Percentiles rank a stretch among this genome's conserved stretches.
Conservation (phyloP, 805 yeast genomes). For the Saccharomyces jurei region DNA sequence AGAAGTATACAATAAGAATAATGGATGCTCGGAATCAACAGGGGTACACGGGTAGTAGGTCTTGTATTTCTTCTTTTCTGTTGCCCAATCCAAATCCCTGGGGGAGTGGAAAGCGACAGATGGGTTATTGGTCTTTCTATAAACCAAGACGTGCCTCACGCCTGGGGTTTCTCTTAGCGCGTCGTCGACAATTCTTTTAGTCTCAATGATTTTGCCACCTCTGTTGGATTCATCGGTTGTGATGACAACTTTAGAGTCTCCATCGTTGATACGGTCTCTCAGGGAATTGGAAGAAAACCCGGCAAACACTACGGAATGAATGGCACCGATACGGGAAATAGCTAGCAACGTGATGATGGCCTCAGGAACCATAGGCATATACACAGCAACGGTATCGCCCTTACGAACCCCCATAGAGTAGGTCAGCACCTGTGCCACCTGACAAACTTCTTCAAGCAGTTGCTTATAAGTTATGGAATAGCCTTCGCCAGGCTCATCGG, state of each 20-base stretch:
- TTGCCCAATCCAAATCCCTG: constrained; percentile 74
- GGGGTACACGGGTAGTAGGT: constrained; percentile 68
- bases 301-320: constrained; percentile 80
- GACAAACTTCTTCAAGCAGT: constrained; percentile 59
- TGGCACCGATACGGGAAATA: constrained; percentile 71
- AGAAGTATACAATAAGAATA: constrained; percentile 73
- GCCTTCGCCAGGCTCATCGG: constrained; percentile 61
- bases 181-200: constrained; percentile 76
- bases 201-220: constrained; percentile 75
- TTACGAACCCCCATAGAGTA: constrained; percentile 56
- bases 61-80: constrained; percentile 55
- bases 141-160: constrained; percentile 64
- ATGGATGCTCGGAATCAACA: constrained; percentile 72
- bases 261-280: constrained; percentile 65
- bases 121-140: constrained; percentile 60
- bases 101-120: constrained; percentile 37
- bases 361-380: constrained; percentile 80
- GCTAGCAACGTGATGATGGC: constrained; percentile 72
- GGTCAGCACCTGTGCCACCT: constrained; percentile 61
- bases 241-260: constrained; percentile 61
- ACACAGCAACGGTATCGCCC: constrained; percentile 82
- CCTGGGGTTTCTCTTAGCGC: constrained; percentile 60
- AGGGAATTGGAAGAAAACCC: constrained; percentile 72
- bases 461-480: constrained; percentile 60
- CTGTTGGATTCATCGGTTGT: constrained; percentile 78